Percentiles rank a stretch among this genome's conserved stretches.
These are phyloP conservation scores for Hylodesmum podocarpum DNA, from an alignment of 306 rosid species.

Conservation along the genomic window DNA sequence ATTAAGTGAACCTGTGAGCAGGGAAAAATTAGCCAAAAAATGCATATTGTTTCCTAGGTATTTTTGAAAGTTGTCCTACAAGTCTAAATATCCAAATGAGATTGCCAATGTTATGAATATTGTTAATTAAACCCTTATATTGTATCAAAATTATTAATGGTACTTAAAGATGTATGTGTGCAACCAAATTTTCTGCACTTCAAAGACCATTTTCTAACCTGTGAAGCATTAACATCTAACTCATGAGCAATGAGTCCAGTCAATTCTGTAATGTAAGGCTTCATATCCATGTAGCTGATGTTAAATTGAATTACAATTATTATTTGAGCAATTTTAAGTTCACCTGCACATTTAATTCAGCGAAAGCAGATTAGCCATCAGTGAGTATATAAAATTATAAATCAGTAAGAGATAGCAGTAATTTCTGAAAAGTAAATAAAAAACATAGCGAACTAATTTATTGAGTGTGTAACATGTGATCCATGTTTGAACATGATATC, in stretches of 20 bases:
- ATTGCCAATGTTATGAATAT: background rate
- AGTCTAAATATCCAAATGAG: conserved; percentile 17
- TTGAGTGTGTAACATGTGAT: background rate
- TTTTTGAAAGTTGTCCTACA: conserved; percentile 9
- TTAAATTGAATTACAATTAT: conserved; percentile 64
- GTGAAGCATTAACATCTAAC: conserved; percentile 66
- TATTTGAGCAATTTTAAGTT: conserved; percentile 63
- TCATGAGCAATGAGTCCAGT: conserved; percentile 68
- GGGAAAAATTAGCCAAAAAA: background rate
- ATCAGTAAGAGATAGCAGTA: conserved; percentile 8
- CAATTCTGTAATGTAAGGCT: conserved; percentile 66
- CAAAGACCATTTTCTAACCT: conserved; percentile 54
- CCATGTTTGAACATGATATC: conserved; percentile 10
- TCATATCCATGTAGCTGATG: conserved; percentile 60
- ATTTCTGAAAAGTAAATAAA: background rate
- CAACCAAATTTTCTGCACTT: conserved; percentile 8
- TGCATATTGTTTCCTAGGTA: background rate
- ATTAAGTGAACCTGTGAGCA: conserved; percentile 61
- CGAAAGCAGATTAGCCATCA: conserved; percentile 21
- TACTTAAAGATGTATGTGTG: background rate
- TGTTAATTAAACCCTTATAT: background rate
- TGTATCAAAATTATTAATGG: background rate
- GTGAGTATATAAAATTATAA: conserved; percentile 7
- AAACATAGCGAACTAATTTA: conserved; percentile 4
- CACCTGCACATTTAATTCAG: conserved; percentile 54